Conservation (phyloP, 306 rosid genomes). For the Sindora glabra region DNA sequence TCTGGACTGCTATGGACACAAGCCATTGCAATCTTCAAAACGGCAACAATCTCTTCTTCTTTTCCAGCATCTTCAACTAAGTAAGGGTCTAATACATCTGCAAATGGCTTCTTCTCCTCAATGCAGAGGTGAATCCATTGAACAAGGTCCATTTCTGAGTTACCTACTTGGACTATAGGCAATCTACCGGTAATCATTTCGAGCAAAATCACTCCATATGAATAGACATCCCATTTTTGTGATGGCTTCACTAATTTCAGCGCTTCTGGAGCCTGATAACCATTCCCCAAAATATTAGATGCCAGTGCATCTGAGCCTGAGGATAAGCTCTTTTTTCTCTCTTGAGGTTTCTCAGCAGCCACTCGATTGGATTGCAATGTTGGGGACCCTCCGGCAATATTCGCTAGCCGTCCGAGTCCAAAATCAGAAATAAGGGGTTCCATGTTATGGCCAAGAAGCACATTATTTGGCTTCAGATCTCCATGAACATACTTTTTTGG, state of each 20-base stretch:
- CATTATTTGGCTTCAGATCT: slow-evolving; percentile 73
- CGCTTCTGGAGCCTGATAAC: slow-evolving; percentile 88
- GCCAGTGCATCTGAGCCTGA: slow-evolving; percentile 47
- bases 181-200: slow-evolving; percentile 82
- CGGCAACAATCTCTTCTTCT: slow-evolving; percentile 80
- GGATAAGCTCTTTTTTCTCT: slow-evolving; percentile 51
- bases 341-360: slow-evolving; percentile 49
- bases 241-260: slow-evolving; percentile 86
- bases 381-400: slow-evolving; percentile 84
- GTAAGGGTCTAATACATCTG: slow-evolving; percentile 72
- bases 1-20: slow-evolving; percentile 79
- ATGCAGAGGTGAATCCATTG: slow-evolving; percentile 92
- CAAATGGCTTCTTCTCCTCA: slow-evolving; percentile 84
- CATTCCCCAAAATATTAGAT: slow-evolving; percentile 35
- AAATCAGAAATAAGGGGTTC: slow-evolving; percentile 78
- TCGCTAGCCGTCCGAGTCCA: slow-evolving; percentile 93
- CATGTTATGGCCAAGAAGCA: slow-evolving; percentile 78
- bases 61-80: slow-evolving; percentile 55
- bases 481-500: slow-evolving; percentile 97
- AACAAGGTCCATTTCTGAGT: slow-evolving; percentile 85
- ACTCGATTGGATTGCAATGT: slow-evolving; percentile 63
- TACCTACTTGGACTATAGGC: slow-evolving; percentile 64
- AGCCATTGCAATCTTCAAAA: slow-evolving; percentile 87
- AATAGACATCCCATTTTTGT: slow-evolving; percentile 94
- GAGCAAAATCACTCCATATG: slow-evolving; percentile 82